Base-by-base conservation (phyloP, 2,329 filamentous ascomycete genomes). In the Cephalotrichum gorgonifer region DNA sequence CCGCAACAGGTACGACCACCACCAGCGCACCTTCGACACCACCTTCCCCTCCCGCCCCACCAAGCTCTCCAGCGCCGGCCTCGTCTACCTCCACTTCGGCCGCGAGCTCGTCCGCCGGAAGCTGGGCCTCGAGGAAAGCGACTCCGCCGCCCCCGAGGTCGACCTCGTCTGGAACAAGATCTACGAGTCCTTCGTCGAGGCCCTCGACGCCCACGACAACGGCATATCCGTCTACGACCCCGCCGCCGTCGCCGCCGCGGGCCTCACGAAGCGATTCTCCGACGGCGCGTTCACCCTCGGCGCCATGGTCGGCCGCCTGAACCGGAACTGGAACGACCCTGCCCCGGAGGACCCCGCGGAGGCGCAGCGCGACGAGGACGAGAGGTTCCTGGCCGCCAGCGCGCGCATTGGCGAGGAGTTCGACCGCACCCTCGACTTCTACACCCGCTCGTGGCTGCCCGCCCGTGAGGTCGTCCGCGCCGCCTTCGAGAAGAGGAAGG, bases 151-250 rank as follows among this genome's bases (percentile, higher is more conserved):
- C 54, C 66, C 79, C 41, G 83, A 89, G 55, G 83, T 93, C 42
- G 74, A 76, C 38, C 67, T 94, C 27, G 74, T 98, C 49, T 94
- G 86, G 73, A 75, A 81, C 60, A 96, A 96, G 73, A 70, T 98
- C 46, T 98, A 98, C 74, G 81, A 85, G 57, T 85, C 85, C 66
- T 96, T 97, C 65, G 76, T 98, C 63, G 93, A 98, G 73, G 89
- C 93, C 2, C 83, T 98, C 50, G 93, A 98, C 67, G 93, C 90
- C 51, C 91, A 98, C 68, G 93, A 98, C 74, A 98, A 98, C 66
- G 93, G 93, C 56, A 85, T 98, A 62, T 83, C 83, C 25, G 77
- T 75, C 51, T 94, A 94, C 69, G 88, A 95, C 62, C 74, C 85
- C 26, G 74, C 75, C 23, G 81, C 74, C 28, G 63, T 95, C 17